These are phyloP conservation scores for Picea mariana DNA, from an alignment of 83 land plant species.

Conservation along the genomic window DNA sequence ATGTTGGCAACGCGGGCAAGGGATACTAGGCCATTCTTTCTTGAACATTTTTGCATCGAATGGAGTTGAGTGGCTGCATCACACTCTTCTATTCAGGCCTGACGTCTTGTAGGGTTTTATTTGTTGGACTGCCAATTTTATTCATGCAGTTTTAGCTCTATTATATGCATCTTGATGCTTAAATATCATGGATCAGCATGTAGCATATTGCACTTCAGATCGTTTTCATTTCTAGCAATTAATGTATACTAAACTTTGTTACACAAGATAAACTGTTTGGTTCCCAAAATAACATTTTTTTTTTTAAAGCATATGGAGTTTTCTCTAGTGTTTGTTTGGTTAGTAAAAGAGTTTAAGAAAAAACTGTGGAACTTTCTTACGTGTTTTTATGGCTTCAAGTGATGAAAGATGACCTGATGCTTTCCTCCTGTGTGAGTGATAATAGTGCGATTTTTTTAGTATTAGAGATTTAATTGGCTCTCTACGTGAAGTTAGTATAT, in stretches of 20 bases:
- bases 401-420: no score
- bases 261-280: background rate
- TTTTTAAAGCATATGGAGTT: no score
- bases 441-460: background rate
- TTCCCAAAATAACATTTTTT: background rate
- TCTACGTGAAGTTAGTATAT: background rate
- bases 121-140: no score
- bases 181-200: no score
- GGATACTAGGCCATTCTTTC: background rate
- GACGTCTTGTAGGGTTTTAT: no score
- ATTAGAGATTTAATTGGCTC: background rate
- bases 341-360: background rate
- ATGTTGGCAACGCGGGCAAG: constrained; percentile 8
- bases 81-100: background rate
- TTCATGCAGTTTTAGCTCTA: no score
- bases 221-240: background rate
- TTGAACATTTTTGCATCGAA: background rate
- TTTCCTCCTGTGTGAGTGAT: no score
- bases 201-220: background rate
- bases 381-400: no score
- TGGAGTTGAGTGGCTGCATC: background rate
- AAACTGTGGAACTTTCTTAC: no score
- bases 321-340: background rate
- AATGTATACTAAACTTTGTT: background rate
- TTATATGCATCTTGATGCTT: no score